Percentiles rank a stretch among this genome's conserved stretches.
Evolutionary conservation across 495 filamentous ascomycete genomes (phyloP).

Genomic region (Pyrenula massariospora): DNA sequence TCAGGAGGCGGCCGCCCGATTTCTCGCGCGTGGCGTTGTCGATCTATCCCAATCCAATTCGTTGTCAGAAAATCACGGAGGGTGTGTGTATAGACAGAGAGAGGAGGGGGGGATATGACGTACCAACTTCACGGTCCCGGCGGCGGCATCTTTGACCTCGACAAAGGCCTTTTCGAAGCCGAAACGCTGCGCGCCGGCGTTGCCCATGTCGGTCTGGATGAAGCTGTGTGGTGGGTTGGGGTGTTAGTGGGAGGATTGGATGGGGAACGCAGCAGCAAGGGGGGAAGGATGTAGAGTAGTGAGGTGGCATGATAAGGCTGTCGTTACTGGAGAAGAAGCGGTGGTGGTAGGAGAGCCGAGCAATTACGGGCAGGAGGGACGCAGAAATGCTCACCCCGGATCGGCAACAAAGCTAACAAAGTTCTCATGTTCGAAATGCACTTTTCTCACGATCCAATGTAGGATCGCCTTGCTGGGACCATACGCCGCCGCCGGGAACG

Average conservation of each 20-base stretch:
- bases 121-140: conserved; percentile 18
- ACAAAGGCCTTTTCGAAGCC: conserved; percentile 21
- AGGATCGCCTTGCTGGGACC: conserved; percentile 23
- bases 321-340: neutral
- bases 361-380: neutral
- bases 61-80: neutral
- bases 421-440: conserved; percentile 24
- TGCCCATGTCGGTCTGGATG: conserved; percentile 33
- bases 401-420: conserved; percentile 21
- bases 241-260: neutral
- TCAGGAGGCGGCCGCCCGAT: conserved; percentile 23
- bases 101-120: neutral
- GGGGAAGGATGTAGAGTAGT: neutral
- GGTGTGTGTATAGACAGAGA: neutral
- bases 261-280: conserved; percentile 15
- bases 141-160: conserved; percentile 20
- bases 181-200: conserved; percentile 19
- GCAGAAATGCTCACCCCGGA: conserved; percentile 11
- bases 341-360: neutral
- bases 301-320: neutral
- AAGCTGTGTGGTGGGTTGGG: conserved; percentile 15
- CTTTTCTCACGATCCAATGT: conserved; percentile 24
- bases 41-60: conserved; percentile 15
- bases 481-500: conserved; percentile 24
- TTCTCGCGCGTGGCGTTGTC: conserved; percentile 22